Percentiles rank a stretch among this genome's conserved stretches.
Evolutionary conservation across 1,284 basidiomycete species (phyloP).

Genomic region (Coniferiporia weirii): DNA sequence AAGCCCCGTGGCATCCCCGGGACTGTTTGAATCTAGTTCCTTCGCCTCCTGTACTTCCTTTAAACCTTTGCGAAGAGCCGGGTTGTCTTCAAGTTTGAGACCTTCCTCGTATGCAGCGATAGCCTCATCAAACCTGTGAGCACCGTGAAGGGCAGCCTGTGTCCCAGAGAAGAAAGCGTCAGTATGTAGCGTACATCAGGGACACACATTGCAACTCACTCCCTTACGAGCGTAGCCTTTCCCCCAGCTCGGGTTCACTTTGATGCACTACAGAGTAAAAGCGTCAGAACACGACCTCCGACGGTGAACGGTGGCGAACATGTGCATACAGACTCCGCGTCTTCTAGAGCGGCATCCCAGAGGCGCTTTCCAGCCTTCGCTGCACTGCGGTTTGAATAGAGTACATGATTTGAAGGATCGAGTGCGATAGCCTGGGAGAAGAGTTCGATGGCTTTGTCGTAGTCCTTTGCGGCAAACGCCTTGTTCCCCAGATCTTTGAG

Average conservation of each 20-base stretch:
- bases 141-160: constrained; percentile 79
- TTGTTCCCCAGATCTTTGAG: constrained; percentile 96
- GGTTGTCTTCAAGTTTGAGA: constrained; percentile 76
- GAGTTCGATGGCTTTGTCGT: constrained; percentile 80
- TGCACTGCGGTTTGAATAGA: constrained; percentile 92
- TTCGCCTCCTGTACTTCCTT: constrained; percentile 81
- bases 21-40: background rate
- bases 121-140: constrained; percentile 75
- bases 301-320: constrained; percentile 1
- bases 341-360: constrained; percentile 75
- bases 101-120: constrained; percentile 75
- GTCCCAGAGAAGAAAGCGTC: background rate
- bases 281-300: constrained; percentile 7
- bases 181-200: background rate
- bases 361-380: constrained; percentile 81
- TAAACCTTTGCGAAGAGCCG: constrained; percentile 80
- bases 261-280: constrained; percentile 53
- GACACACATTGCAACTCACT: constrained; percentile 26
- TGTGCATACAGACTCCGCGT: constrained; percentile 80
- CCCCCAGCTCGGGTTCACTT: constrained; percentile 77
- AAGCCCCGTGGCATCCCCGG: constrained; percentile 46
- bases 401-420: constrained; percentile 81
- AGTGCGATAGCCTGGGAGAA: constrained; percentile 87
- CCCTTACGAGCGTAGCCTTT: constrained; percentile 94
- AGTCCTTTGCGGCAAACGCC: constrained; percentile 91